Base-by-base conservation (phyloP, 2,329 filamentous ascomycete species). In the Pseudonectria buxi region DNA sequence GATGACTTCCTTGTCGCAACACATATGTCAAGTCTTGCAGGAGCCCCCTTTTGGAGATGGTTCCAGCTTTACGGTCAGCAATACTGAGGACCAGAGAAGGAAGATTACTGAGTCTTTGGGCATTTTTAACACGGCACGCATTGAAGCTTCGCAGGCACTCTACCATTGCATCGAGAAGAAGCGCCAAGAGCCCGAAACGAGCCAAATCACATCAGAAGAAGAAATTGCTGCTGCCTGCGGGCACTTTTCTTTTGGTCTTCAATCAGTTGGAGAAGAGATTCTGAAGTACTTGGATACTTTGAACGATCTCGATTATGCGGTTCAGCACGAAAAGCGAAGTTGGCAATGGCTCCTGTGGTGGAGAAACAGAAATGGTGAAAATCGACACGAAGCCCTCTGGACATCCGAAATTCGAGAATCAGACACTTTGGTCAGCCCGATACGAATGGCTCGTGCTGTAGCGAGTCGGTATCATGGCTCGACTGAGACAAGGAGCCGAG, bases 181-280 rank as follows among this genome's bases (percentile, higher is more conserved):
- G 14, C 76, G 71, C 38, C 68, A 73, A 7, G 74, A 75, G 30
- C 79, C 81, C 0, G 67, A 85, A 34, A 78, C 82, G 44, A 69
- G 89, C 13, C 77, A 92, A 57, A 86, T 87, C 7, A 22, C 18
- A 5, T 5, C 18, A 22, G 18, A 22, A 84, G 92, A 98, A 58
- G 92, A 98, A 59, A 88, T 96, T 3, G 88, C 89, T 14, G 90
- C 92, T 9, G 94, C 89, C 25, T 98, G 92, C 53, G 90, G 92
- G 0, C 89, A 96, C 58, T 98, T 96, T 54, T 90, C 85, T 50
- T 95, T 92, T 55, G 92, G 85, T 26, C 67, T 98, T 6, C 77
- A 92, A 39, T 84, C 92, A 40, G 89, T 96, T 51, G 89, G 87
- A 0, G 86, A 94, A 54, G 88, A 95, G 49, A 83, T 95, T 62